phyloP scores from a whole-genome alignment of 2,329 filamentous ascomycete species.

The Penicillium sp. region DNA sequence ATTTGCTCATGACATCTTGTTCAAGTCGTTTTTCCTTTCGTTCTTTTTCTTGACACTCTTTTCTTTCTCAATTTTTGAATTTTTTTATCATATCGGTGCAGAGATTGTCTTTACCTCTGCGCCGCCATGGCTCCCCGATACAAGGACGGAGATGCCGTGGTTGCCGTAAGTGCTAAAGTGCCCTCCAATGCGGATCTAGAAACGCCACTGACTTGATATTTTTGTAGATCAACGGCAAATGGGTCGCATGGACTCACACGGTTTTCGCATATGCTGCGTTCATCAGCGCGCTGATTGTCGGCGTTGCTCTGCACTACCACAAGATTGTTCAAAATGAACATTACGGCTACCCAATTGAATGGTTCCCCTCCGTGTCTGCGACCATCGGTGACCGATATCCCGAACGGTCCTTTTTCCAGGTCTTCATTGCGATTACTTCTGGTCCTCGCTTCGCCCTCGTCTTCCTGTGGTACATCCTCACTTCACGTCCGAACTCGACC shows the following conservation, averaged over 20 bases:
- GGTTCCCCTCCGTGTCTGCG: slow-evolving; percentile 93
- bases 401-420: slow-evolving; percentile 92
- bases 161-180: slow-evolving; percentile 49
- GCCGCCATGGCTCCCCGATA: slow-evolving; percentile 58
- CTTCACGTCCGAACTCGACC: slow-evolving; percentile 68
- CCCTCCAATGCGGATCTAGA: slow-evolving; percentile 10
- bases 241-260: slow-evolving; percentile 88
- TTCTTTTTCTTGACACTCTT: slow-evolving; percentile 23
- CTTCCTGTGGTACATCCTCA: slow-evolving; percentile 87
- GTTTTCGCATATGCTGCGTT: slow-evolving; percentile 78
- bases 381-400: slow-evolving; percentile 98
- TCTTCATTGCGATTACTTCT: slow-evolving; percentile 96
- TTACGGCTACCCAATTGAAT: slow-evolving; percentile 90
- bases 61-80: slow-evolving; percentile 12
- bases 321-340: slow-evolving; percentile 98
- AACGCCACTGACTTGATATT: slow-evolving; percentile 27
- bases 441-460: slow-evolving; percentile 89
- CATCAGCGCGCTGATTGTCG: slow-evolving; percentile 77
- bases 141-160: slow-evolving; percentile 62
- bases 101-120: slow-evolving; percentile 19
- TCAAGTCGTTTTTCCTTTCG: slow-evolving; percentile 24
- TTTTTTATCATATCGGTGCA: slow-evolving; percentile 15
- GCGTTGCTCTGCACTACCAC: slow-evolving; percentile 78
- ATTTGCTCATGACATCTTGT: slow-evolving; percentile 20
- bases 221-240: slow-evolving; percentile 74